Evolutionary conservation across 306 rosid genomes (phyloP).

Genomic region (Crotalaria pallida): DNA sequence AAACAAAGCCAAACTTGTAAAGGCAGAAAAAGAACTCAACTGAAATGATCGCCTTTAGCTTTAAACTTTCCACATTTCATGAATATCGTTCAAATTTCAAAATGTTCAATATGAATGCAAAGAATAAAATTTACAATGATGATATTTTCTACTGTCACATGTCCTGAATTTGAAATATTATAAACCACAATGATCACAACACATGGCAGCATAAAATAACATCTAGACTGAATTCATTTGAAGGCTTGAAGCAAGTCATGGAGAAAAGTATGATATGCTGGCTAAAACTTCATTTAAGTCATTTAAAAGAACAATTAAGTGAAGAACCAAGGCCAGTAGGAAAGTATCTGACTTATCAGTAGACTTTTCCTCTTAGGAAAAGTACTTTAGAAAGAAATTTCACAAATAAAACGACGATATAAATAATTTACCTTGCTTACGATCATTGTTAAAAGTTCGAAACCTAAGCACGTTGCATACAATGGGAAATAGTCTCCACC

Average conservation of each 20-base stretch:
- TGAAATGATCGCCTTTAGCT: neutral
- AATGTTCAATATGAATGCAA: neutral
- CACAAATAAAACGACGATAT: neutral
- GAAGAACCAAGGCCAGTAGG: neutral
- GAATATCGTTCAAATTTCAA: neutral
- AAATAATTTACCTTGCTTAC: constrained; percentile 57
- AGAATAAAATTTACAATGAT: neutral
- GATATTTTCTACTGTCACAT: neutral
- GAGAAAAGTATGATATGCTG: neutral
- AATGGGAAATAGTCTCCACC: constrained; percentile 81
- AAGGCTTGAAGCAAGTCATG: neutral
- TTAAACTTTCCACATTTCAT: neutral
- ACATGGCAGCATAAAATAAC: neutral
- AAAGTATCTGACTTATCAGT: neutral
- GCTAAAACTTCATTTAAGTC: neutral
- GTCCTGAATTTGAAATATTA: constrained; percentile 1
- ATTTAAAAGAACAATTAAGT: neutral
- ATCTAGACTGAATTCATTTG: neutral
- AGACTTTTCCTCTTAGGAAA: neutral
- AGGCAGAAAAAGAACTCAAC: neutral
- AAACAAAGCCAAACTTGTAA: neutral
- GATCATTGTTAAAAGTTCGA: constrained; percentile 72
- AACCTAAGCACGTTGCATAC: constrained; percentile 75
- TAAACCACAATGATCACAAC: neutral
- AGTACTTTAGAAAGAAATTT: neutral